A percentile compares a stretch with the other conserved stretches of the same genome.
These are phyloP conservation scores for Tulasnella calospora DNA, from an alignment of 768 basidiomycete genomes.

Conservation along the genomic window DNA sequence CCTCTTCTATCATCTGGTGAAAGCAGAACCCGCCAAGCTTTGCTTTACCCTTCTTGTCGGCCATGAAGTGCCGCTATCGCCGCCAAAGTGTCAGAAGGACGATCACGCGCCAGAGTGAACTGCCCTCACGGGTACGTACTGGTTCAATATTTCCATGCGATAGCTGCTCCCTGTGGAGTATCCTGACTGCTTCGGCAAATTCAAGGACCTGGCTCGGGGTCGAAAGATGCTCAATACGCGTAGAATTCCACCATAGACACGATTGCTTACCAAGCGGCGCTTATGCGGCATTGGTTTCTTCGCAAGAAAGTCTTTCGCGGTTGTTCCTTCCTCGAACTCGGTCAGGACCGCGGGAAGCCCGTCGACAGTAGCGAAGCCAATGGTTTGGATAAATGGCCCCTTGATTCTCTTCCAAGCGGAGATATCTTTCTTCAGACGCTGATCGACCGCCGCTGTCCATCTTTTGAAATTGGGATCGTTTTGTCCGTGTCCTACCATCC, in stretches of 20 bases:
- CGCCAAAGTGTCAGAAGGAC: not conserved
- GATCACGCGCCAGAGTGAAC: not conserved
- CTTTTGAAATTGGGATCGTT: not conserved
- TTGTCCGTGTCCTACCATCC: not conserved
- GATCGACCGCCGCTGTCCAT: not conserved
- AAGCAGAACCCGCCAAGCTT: not conserved
- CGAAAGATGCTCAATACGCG: not conserved
- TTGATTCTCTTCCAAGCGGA: not conserved
- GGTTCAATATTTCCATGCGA: not conserved
- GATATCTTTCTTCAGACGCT: not conserved
- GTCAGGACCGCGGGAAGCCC: not conserved
- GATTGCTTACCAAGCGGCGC: not conserved
- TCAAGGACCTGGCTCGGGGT: not conserved
- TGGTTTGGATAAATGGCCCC: not conserved
- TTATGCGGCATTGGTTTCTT: not conserved
- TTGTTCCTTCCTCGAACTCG: not conserved
- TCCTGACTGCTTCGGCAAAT: not conserved
- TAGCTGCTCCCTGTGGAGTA: not conserved
- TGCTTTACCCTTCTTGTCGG: not conserved
- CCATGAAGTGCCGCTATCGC: not conserved
- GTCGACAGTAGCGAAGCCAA: not conserved
- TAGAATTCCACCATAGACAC: not conserved
- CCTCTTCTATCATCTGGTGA: not conserved
- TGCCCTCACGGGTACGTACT: not conserved
- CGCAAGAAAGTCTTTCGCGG: not conserved